phyloP scores from a whole-genome alignment of 768 basidiomycete species.

The Naganishia antarctica region DNA sequence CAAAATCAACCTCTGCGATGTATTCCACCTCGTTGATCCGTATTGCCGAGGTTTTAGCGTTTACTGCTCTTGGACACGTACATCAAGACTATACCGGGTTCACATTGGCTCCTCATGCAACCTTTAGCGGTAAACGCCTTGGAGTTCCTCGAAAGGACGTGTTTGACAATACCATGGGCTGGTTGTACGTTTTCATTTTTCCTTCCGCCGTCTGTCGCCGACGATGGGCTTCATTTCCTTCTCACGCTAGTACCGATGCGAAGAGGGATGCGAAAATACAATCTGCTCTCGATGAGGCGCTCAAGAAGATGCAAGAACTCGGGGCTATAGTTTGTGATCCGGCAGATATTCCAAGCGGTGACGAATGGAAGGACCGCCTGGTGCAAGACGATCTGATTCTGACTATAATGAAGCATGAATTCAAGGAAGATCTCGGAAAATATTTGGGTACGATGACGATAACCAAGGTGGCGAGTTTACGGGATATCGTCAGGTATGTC shows the following conservation, averaged over 20 bases:
- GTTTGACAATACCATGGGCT: neutral
- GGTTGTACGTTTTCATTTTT: neutral
- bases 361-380: neutral
- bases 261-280: neutral
- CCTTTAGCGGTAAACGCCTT: constrained; percentile 2
- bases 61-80: neutral
- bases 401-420: neutral
- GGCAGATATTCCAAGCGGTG: neutral
- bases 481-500: constrained; percentile 20
- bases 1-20: no score
- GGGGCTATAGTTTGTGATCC: neutral
- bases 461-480: neutral
- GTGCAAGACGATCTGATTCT: neutral
- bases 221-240: neutral
- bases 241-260: neutral
- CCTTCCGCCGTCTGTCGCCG: no score
- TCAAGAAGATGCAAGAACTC: neutral
- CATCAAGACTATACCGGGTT: neutral
- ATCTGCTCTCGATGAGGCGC: neutral
- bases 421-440: constrained; percentile 14
- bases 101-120: neutral
- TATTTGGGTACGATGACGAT: constrained; percentile 2
- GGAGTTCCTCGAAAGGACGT: neutral
- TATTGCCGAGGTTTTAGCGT: neutral
- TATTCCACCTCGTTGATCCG: no score